Evolutionary conservation across 2,329 filamentous ascomycete genomes (phyloP), one percentile per base, ranked within the genome.

Genomic region (Coniosporium tulheliwenetii): DNA sequence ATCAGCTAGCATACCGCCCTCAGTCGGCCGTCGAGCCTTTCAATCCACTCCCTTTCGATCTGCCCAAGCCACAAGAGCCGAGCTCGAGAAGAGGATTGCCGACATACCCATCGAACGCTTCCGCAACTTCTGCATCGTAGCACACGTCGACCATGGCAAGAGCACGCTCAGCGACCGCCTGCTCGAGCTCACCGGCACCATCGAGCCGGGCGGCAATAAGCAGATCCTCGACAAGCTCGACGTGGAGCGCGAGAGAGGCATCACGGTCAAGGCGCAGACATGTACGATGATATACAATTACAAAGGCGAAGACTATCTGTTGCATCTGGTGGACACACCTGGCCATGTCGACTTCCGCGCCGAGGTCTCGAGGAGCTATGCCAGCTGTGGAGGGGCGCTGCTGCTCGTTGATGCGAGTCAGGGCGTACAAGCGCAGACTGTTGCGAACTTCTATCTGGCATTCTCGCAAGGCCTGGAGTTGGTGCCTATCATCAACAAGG

Each of bases 111-210:
- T 87, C 52, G 76, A 81, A 43, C 75, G 83, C 14, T 89, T 74
- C 54, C 81, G 91, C 47, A 98, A 98, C 61, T 98, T 98, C 60
- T 98, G 91, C 63, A 96, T 98, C 54, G 89, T 98, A 39, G 91
- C 91, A 8, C 91, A 98, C 60, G 93, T 98, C 57, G 91, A 98
- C 60, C 91, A 98, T 77, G 91, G 91, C 53, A 98, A 98, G 64
- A 93, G 84, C 57, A 98, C 91, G 4, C 77, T 98, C 40, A 89
- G 81, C 49, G 91, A 98, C 55, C 81, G 91, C 2, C 67, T 98
- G 41, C 73, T 98, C 46, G 91, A 98, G 68, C 70, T 93, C 47
- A 98, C 91, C 1, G 89, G 91, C 14, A 96, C 89, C 5, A 96
- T 98, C 47, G 67, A 83, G 50, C 73, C 83, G 0, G 86, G 85